Conservation (phyloP, 768 basidiomycete genomes). For the Mycena floridula region DNA sequence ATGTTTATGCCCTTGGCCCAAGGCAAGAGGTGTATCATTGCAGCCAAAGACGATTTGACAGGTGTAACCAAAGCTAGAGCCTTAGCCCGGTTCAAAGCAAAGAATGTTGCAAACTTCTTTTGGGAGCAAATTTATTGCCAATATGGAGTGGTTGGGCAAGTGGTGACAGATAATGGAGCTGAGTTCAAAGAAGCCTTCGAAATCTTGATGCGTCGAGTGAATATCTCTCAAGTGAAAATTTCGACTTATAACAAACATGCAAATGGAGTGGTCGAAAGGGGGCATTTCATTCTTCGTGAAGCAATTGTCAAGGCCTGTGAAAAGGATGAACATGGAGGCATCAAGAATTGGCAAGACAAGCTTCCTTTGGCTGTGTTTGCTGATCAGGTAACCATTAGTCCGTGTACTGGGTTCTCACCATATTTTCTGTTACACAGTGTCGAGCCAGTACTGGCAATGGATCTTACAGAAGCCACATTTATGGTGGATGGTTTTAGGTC, state of each 20-base stretch:
- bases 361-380: slow-evolving; percentile 20
- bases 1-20: too few relatives aligned
- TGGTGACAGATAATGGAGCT: slow-evolving; percentile 21
- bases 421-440: slow-evolving; percentile 25
- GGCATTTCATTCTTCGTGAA: slow-evolving; percentile 18
- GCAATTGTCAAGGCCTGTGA: slow-evolving; percentile 15
- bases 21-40: too few relatives aligned
- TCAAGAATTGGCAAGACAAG: slow-evolving; percentile 21
- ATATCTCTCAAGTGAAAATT: slow-evolving; percentile 19
- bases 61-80: slow-evolving; percentile 16
- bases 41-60: slow-evolving; percentile 14
- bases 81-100: slow-evolving; percentile 4
- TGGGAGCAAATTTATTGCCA: slow-evolving; percentile 23
- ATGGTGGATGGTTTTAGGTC: slow-evolving; percentile 14
- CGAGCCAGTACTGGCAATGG: slow-evolving; percentile 21
- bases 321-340: slow-evolving; percentile 10
- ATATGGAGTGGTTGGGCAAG: slow-evolving; percentile 13
- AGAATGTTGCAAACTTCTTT: slow-evolving; percentile 19
- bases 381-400: slow-evolving; percentile 15
- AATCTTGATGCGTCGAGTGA: slow-evolving; percentile 14
- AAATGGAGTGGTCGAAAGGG: slow-evolving; percentile 24
- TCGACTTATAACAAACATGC: slow-evolving; percentile 22
- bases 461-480: slow-evolving; percentile 22
- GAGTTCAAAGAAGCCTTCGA: slow-evolving; percentile 22
- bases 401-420: slow-evolving; percentile 23